Conservation (phyloP, 2,329 filamentous ascomycete genomes). For the Fusarium foetens region DNA sequence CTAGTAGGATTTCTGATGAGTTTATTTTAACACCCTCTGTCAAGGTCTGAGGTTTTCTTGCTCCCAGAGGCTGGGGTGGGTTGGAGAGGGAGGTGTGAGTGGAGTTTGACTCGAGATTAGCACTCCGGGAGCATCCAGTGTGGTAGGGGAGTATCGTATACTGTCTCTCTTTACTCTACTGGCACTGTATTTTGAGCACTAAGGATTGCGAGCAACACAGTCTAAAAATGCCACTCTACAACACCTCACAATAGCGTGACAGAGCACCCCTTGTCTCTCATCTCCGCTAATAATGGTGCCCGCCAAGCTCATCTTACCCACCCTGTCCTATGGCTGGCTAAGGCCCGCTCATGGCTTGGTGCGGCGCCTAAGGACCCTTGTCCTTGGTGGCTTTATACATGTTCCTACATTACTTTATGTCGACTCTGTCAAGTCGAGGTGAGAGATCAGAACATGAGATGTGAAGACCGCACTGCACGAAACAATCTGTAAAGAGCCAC, state of each 20-base stretch:
- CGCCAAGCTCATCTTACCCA: slow-evolving; percentile 47
- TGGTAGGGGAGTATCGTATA: slow-evolving; percentile 45
- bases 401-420: slow-evolving; percentile 24
- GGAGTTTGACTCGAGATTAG: slow-evolving; percentile 56
- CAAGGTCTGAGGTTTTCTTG: background rate
- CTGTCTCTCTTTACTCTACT: background rate
- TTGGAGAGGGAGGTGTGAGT: slow-evolving; percentile 53
- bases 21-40: background rate
- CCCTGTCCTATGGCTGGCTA: slow-evolving; percentile 37
- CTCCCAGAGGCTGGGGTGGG: slow-evolving; percentile 32
- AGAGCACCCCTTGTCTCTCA: slow-evolving; percentile 40
- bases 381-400: slow-evolving; percentile 10
- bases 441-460: slow-evolving; percentile 14
- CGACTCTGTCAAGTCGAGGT: slow-evolving; percentile 2
- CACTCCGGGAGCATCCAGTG: slow-evolving; percentile 45
- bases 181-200: slow-evolving; percentile 5
- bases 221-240: background rate
- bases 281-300: slow-evolving; percentile 47
- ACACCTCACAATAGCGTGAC: slow-evolving; percentile 27
- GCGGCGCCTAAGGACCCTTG: slow-evolving; percentile 42
- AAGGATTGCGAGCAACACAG: background rate
- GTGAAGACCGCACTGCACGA: background rate
- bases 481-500: background rate
- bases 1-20: accelerated
- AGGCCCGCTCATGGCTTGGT: slow-evolving; percentile 36